phyloP scores from a whole-genome alignment of 2,329 filamentous ascomycete genomes.

The Aspergillus candidus region DNA sequence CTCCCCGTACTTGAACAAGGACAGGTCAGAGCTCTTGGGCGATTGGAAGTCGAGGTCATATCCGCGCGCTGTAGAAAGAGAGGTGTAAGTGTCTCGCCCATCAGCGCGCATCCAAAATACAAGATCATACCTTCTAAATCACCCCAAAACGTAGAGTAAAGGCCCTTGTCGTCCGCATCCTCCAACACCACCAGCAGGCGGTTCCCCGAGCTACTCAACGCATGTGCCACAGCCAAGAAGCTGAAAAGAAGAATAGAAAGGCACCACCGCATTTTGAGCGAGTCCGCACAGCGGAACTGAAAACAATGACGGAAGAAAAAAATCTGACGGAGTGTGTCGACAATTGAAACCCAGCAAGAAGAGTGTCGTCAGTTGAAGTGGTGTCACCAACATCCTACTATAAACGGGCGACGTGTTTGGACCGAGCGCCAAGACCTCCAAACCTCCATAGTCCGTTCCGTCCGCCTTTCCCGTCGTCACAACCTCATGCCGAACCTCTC shows the following conservation, averaged over 20 bases:
- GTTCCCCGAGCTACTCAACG: slow-evolving; percentile 71
- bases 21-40: slow-evolving; percentile 70
- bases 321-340: slow-evolving; percentile 3
- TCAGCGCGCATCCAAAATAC: slow-evolving; percentile 5
- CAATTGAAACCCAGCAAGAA: slow-evolving; percentile 12
- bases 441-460: slow-evolving; percentile 13
- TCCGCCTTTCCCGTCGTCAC: slow-evolving; percentile 25
- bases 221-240: slow-evolving; percentile 50
- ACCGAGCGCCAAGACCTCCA: slow-evolving; percentile 35
- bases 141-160: slow-evolving; percentile 69
- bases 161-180: slow-evolving; percentile 69
- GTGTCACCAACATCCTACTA: slow-evolving; percentile 1
- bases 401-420: slow-evolving; percentile 42
- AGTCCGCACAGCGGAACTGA: slow-evolving; percentile 30
- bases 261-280: slow-evolving; percentile 64
- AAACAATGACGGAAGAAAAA: slow-evolving; percentile 12
- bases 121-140: slow-evolving; percentile 41
- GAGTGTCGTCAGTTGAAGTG: not conserved
- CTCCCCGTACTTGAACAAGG: slow-evolving; percentile 80
- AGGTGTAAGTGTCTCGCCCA: not conserved
- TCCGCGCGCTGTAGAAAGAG: slow-evolving; percentile 60
- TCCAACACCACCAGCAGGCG: slow-evolving; percentile 83
- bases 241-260: slow-evolving; percentile 64
- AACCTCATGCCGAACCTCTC: slow-evolving; percentile 23
- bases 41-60: slow-evolving; percentile 76